A percentile compares a stretch with the other conserved stretches of the same genome.
Evolutionary conservation across 1,284 basidiomycete species (phyloP).

Genomic region (Cyathus pygmaeus): DNA sequence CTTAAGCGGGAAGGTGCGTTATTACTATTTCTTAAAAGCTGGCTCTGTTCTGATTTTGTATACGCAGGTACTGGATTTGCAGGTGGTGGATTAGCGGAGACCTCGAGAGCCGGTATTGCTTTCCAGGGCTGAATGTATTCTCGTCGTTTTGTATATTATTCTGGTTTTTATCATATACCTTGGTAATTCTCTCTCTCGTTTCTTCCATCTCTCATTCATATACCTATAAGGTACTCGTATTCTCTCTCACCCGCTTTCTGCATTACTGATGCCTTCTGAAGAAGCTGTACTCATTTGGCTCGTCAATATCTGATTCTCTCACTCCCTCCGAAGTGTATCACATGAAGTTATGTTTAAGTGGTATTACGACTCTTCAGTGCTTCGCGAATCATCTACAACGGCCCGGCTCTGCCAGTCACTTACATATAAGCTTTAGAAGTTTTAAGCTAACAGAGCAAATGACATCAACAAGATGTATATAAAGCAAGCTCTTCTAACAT

Average conservation of each 20-base stretch:
- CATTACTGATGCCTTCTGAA: too few relatives aligned
- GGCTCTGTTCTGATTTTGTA: background rate
- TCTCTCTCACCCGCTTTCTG: background rate
- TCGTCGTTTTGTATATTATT: background rate
- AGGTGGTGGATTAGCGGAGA: slow-evolving; percentile 90
- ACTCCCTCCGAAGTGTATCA: too few relatives aligned
- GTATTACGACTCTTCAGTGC: background rate
- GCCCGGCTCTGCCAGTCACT: background rate
- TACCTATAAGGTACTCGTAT: background rate
- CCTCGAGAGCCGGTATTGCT: slow-evolving; percentile 74
- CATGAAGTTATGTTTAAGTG: too few relatives aligned
- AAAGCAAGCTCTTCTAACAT: background rate
- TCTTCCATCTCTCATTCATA: background rate
- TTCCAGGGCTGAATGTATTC: slow-evolving; percentile 71
- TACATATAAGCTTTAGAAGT: background rate
- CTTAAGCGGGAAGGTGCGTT: slow-evolving; percentile 81
- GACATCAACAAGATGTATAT: background rate
- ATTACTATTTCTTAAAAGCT: background rate
- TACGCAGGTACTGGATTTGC: slow-evolving; percentile 88
- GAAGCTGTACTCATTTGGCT: too few relatives aligned
- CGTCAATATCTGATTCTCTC: too few relatives aligned
- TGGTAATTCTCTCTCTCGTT: background rate
- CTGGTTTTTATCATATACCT: background rate
- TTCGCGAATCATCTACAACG: background rate
- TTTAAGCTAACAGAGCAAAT: too few relatives aligned